Base-by-base conservation (phyloP, 2,329 filamentous ascomycete genomes). In the Arthrobotrys pseudoclavata region DNA sequence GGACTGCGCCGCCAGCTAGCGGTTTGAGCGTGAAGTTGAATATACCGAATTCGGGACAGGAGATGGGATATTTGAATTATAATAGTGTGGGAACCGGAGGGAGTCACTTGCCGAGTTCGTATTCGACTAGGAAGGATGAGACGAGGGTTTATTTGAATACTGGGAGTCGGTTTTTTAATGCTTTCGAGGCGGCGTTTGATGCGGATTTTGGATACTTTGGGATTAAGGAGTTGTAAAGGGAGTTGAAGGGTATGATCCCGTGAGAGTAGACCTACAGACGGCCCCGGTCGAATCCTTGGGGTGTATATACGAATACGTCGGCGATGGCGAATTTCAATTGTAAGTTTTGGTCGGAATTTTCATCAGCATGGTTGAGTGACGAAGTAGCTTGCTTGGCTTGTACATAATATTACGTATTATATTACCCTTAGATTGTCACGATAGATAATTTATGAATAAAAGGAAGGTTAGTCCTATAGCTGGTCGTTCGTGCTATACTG, bases 201-300 rank as follows among this genome's bases (percentile, higher is more conserved):
- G 69, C 69, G 24, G 69, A 74, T 26, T 60, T 37, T n/a, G 69
- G 69, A 6, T 74, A 60, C 47, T 57, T 67, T 45, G 69, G 69
- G 26, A 61, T 62, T 20, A 48, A 47, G 48, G n/a, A 45, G 31
- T 13, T 69, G 55, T 69, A 61, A 12, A 31, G 26, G 24, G 4
- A 1, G 13, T 53, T 6, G 6, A 18, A 18, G 50, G 5, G 13
- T 53, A 40, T 40, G 37, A 15, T 1, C 2, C 4, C 5, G 37
- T 15, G 2, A 40, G n/a, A n/a, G n/a, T n/a, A n/a, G n/a, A n/a
- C n/a, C n/a, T n/a, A n/a, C n/a, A n/a, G n/a, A n/a, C n/a, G n/a
- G n/a, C n/a, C n/a, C n/a, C n/a, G n/a, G n/a, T n/a, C n/a, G n/a
- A n/a, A n/a, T n/a, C n/a, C n/a, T n/a, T n/a, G n/a, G n/a, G n/a